phyloP scores from a whole-genome alignment of 2,329 filamentous ascomycete genomes.

The Stagonosporopsis rhizophila region DNA sequence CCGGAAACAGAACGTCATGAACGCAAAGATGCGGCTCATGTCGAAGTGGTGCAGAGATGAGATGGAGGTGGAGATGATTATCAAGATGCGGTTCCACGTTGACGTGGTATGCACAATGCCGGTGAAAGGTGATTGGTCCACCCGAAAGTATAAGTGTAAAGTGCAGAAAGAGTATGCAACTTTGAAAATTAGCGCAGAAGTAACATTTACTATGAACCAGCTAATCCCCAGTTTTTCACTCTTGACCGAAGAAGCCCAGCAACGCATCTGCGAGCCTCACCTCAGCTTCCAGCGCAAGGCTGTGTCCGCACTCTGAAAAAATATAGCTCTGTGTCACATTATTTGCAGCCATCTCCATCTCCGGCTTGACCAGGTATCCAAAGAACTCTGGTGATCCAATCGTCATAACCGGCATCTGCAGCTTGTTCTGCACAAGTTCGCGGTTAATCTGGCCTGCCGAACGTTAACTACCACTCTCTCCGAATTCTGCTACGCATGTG shows the following conservation, averaged over 20 bases:
- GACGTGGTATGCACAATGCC: neutral
- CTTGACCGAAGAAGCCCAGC: slow-evolving; percentile 9
- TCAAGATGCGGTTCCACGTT: neutral
- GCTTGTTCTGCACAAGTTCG: slow-evolving; percentile 35
- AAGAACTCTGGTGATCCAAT: slow-evolving; percentile 48
- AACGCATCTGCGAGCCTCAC: slow-evolving; percentile 16
- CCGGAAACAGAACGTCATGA: neutral
- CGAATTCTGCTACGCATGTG: neutral
- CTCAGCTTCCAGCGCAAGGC: slow-evolving; percentile 36
- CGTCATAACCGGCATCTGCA: slow-evolving; percentile 43
- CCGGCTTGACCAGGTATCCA: slow-evolving; percentile 40
- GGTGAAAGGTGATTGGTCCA: neutral
- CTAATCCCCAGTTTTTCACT: neutral
- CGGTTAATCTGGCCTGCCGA: slow-evolving; percentile 32
- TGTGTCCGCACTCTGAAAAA: slow-evolving; percentile 47
- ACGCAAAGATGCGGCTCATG: neutral
- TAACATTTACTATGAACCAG: no score
- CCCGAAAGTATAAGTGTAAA: neutral
- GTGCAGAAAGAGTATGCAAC: neutral
- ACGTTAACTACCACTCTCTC: neutral
- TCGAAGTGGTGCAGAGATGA: neutral
- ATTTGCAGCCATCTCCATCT: slow-evolving; percentile 39
- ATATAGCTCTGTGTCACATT: slow-evolving; percentile 40
- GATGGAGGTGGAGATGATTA: neutral
- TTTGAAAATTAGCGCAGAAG: neutral